These are phyloP conservation scores for Magnolia changhungtana DNA, from an alignment of 164 flowering plant genomes.

Conservation along the genomic window DNA sequence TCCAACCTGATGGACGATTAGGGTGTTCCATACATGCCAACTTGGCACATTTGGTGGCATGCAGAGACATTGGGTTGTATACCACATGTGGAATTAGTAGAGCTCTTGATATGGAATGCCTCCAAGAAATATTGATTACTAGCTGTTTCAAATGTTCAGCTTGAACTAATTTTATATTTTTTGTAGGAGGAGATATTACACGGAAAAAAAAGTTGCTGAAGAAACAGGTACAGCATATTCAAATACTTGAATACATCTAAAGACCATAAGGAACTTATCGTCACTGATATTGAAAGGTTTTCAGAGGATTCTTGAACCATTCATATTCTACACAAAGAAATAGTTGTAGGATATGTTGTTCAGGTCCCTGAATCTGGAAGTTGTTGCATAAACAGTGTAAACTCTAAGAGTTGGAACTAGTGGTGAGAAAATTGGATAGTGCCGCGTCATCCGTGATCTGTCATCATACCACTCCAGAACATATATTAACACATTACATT, in stretches of 20 bases:
- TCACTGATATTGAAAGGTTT: neutral
- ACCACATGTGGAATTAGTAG: neutral
- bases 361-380: too few species aligned
- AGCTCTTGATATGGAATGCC: neutral
- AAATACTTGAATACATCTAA: neutral
- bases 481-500: too few species aligned
- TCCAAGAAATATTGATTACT: neutral
- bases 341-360: too few species aligned
- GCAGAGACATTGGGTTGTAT: neutral
- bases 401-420: too few species aligned
- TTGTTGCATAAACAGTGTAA: too few species aligned
- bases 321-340: neutral
- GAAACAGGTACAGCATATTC: constrained; percentile 62
- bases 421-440: too few species aligned
- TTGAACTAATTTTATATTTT: constrained; percentile 6
- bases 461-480: too few species aligned
- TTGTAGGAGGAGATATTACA: constrained; percentile 89
- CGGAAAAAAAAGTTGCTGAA: constrained; percentile 91
- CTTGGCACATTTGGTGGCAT: neutral
- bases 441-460: too few species aligned
- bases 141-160: neutral
- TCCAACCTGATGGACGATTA: neutral
- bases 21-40: neutral
- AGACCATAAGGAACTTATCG: neutral
- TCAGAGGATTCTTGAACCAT: neutral